These are phyloP conservation scores for Rehmannia glutinosa DNA, from an alignment of 257 asterid species.

Conservation along the genomic window DNA sequence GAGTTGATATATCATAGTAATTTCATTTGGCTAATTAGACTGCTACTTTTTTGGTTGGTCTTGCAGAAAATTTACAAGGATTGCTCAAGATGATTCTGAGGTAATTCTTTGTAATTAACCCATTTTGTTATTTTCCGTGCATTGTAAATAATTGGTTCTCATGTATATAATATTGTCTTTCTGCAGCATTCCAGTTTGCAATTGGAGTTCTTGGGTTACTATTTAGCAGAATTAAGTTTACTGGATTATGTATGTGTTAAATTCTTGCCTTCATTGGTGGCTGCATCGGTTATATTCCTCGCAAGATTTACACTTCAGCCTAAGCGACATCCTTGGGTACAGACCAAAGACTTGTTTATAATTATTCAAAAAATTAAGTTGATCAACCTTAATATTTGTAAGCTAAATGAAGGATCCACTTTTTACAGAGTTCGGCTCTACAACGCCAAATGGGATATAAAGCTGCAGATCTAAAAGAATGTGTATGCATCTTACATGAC, in stretches of 20 bases:
- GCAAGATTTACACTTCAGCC: constrained; percentile 70
- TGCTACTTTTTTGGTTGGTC: constrained; percentile 8
- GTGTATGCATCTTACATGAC: constrained; percentile 54
- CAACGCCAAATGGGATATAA: constrained; percentile 50
- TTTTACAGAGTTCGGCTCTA: constrained; percentile 37
- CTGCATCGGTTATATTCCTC: constrained; percentile 77
- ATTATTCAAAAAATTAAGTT: neutral
- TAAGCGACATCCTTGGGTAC: constrained; percentile 73
- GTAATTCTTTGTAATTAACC: constrained; percentile 24
- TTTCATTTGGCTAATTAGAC: constrained; percentile 11
- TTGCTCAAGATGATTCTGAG: constrained; percentile 53
- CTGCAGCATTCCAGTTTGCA: constrained; percentile 46
- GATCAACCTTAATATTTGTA: neutral
- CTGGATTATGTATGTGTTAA: constrained; percentile 64
- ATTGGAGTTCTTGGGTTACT: constrained; percentile 75
- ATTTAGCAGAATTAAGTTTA: constrained; percentile 76
- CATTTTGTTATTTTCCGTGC: neutral
- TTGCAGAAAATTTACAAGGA: constrained; percentile 50
- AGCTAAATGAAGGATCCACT: neutral
- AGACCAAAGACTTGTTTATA: neutral
- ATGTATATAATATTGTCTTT: constrained; percentile 8
- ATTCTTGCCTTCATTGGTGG: constrained; percentile 79
- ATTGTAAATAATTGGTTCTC: neutral
- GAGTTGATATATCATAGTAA: neutral
- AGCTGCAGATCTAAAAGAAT: constrained; percentile 59